Percentiles rank a stretch among this genome's conserved stretches.
phyloP scores from a whole-genome alignment of 768 basidiomycete genomes.

The Mycena indigotica region DNA sequence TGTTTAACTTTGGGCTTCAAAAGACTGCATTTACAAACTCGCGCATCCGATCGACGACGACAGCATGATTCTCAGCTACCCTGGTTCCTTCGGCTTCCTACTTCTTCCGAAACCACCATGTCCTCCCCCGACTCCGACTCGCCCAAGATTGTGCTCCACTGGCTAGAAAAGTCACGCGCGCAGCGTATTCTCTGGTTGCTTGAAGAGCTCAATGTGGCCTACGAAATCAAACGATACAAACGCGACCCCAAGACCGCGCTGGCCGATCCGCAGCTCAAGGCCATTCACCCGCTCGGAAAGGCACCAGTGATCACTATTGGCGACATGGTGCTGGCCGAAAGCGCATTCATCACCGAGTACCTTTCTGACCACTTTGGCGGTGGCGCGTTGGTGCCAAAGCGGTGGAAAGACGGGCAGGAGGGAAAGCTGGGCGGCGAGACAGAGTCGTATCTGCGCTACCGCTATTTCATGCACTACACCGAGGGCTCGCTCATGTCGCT shows the following conservation, averaged over 20 bases:
- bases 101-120: neutral
- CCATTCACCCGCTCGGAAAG: slow-evolving; percentile 40
- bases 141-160: slow-evolving; percentile 30
- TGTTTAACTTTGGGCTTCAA: no score
- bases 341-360: slow-evolving; percentile 34
- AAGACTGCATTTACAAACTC: no score
- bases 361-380: slow-evolving; percentile 15
- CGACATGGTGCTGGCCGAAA: slow-evolving; percentile 39
- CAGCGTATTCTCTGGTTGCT: slow-evolving; percentile 42
- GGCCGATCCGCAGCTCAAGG: slow-evolving; percentile 34
- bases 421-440: neutral
- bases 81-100: no score
- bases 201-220: slow-evolving; percentile 45
- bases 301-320: slow-evolving; percentile 41
- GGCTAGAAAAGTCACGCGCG: slow-evolving; percentile 38
- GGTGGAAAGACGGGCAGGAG: neutral
- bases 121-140: neutral
- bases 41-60: no score
- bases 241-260: slow-evolving; percentile 22
- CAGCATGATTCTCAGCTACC: no score
- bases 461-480: slow-evolving; percentile 3
- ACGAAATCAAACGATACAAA: slow-evolving; percentile 38
- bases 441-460: neutral
- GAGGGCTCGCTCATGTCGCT: neutral
- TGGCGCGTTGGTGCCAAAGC: slow-evolving; percentile 4